These are phyloP conservation scores for Pseudogymnoascus sp. DNA, from an alignment of 2,329 filamentous ascomycete genomes.

Conservation along the genomic window DNA sequence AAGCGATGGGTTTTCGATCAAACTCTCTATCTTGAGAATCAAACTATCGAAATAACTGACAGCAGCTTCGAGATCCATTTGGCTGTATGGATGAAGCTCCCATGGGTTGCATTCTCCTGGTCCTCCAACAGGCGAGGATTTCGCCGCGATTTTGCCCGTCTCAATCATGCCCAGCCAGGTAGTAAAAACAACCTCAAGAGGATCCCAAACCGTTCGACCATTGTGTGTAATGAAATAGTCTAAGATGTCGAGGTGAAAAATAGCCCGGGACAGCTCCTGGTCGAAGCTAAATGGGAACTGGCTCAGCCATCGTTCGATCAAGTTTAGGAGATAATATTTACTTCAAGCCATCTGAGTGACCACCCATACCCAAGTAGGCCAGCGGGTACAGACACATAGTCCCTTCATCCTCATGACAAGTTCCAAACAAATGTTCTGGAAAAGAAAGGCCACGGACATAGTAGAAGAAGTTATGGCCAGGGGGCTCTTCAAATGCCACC, in stretches of 20 bases:
- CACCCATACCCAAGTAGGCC: neutral
- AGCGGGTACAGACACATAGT: slow-evolving; percentile 15
- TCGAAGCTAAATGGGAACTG: slow-evolving; percentile 14
- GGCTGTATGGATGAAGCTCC: slow-evolving; percentile 15
- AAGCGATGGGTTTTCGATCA: slow-evolving; percentile 9
- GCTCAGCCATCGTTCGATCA: neutral
- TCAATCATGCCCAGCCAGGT: slow-evolving; percentile 17
- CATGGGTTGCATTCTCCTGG: slow-evolving; percentile 12
- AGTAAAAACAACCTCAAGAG: slow-evolving; percentile 18
- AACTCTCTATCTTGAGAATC: slow-evolving; percentile 12
- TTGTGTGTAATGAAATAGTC: slow-evolving; percentile 12
- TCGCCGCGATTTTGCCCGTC: slow-evolving; percentile 15
- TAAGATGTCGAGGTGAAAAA: slow-evolving; percentile 14
- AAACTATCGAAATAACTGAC: slow-evolving; percentile 12
- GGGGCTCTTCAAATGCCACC: slow-evolving; percentile 10
- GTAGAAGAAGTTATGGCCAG: slow-evolving; percentile 17
- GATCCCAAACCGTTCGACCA: slow-evolving; percentile 17
- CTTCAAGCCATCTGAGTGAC: no score
- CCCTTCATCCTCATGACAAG: slow-evolving; percentile 1
- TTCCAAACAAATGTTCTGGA: slow-evolving; percentile 12
- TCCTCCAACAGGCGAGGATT: neutral
- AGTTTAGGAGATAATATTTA: neutral
- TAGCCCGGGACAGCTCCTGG: slow-evolving; percentile 13
- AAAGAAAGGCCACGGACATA: slow-evolving; percentile 12
- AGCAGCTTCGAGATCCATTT: slow-evolving; percentile 9